phyloP scores from a whole-genome alignment of 2,329 filamentous ascomycete species.

The Bipolaris sorokiniana region DNA sequence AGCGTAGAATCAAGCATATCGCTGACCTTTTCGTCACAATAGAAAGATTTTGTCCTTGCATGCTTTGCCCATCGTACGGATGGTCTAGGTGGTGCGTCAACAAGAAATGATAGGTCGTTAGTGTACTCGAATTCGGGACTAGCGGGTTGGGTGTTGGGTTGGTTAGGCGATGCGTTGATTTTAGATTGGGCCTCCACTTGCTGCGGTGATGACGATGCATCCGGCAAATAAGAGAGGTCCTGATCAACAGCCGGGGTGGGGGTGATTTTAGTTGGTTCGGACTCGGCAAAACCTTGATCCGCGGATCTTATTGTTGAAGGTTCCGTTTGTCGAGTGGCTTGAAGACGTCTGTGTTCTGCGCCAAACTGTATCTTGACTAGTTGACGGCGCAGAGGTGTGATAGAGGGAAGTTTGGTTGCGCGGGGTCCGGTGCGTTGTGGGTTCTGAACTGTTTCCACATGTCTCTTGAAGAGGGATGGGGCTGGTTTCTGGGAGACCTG shows the following conservation, averaged over 20 bases:
- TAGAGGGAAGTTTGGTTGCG: background rate
- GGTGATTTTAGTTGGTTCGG: slow-evolving; percentile 6
- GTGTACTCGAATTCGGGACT: slow-evolving; percentile 16
- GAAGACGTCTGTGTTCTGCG: slow-evolving; percentile 11
- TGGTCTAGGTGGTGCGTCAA: slow-evolving; percentile 21
- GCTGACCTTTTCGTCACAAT: slow-evolving; percentile 26
- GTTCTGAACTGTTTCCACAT: background rate
- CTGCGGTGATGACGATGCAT: slow-evolving; percentile 6
- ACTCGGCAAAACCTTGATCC: slow-evolving; percentile 15
- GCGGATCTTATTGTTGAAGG: slow-evolving; percentile 5
- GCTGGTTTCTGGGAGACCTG: background rate
- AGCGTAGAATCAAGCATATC: slow-evolving; percentile 35
- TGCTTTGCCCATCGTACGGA: slow-evolving; percentile 22
- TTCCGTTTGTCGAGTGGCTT: background rate
- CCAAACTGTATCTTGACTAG: slow-evolving; percentile 19
- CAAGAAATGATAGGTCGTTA: slow-evolving; percentile 25
- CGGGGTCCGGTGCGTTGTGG: background rate
- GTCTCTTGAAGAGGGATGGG: background rate
- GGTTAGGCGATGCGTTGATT: background rate
- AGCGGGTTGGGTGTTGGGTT: background rate
- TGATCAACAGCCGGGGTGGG: slow-evolving; percentile 11
- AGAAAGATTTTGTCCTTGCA: slow-evolving; percentile 24
- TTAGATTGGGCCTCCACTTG: background rate
- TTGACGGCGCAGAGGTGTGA: slow-evolving; percentile 19
- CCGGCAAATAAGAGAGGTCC: slow-evolving; percentile 15